A percentile compares a stretch with the other conserved stretches of the same genome.
Evolutionary conservation across 495 filamentous ascomycete genomes (phyloP).

Genomic region (Trichoderma parareesei): DNA sequence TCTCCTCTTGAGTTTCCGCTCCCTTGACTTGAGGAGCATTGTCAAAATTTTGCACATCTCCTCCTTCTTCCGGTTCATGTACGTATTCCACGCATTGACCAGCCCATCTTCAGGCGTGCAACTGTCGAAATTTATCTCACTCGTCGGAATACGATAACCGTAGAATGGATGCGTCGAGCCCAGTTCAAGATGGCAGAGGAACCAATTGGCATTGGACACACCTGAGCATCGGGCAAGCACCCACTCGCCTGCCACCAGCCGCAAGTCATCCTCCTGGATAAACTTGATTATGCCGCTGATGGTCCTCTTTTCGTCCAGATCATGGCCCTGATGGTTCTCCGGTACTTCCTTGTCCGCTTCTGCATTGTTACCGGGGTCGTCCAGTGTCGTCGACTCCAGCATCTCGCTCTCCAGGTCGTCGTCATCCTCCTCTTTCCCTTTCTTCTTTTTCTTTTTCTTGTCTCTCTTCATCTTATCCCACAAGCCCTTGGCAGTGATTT

Average conservation of each 20-base stretch:
- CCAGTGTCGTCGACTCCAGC: neutral
- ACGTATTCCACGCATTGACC: conserved; percentile 29
- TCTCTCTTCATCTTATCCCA: neutral
- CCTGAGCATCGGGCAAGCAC: conserved; percentile 39
- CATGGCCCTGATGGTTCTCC: neutral
- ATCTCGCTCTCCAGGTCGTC: neutral
- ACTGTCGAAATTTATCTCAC: conserved; percentile 30
- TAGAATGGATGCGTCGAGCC: conserved; percentile 28
- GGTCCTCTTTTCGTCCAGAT: conserved; percentile 24
- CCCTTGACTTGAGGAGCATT: conserved; percentile 14
- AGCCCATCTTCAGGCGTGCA: conserved; percentile 29
- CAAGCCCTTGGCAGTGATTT: conserved; percentile 10
- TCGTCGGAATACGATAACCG: conserved; percentile 31
- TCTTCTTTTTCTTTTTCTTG: neutral
- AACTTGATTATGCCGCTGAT: conserved; percentile 35
- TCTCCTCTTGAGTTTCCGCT: conserved; percentile 16
- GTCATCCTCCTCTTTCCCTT: neutral
- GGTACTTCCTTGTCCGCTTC: neutral
- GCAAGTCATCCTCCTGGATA: conserved; percentile 30
- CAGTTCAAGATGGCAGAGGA: conserved; percentile 39
- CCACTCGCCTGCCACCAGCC: conserved; percentile 39
- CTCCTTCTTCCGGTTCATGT: conserved; percentile 33
- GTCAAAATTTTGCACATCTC: conserved; percentile 29
- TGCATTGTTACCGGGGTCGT: neutral
- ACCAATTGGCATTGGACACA: conserved; percentile 35